Base-by-base conservation (phyloP, 2,329 filamentous ascomycete species). In the Xylariomycetidae sp. region DNA sequence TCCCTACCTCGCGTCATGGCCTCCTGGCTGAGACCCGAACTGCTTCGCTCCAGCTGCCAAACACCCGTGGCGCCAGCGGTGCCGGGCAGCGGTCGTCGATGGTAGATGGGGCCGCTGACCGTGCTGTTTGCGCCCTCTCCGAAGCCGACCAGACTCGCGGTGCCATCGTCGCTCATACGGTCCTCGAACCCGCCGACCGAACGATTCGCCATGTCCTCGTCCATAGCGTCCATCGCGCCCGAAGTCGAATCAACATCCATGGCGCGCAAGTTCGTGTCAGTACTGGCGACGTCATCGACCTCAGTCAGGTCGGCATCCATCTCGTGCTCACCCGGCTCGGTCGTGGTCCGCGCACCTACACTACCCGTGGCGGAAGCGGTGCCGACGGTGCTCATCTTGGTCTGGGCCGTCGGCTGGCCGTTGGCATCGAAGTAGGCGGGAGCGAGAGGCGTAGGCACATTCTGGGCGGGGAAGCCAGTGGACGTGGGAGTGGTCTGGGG, bases 61-160 rank as follows among this genome's bases (percentile, higher is more conserved):
- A 50, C 39, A 4, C 46, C 50, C 5, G 40, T 38, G 6, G 46
- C 46, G 18, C 50, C 53, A 14, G 38, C 54, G 38, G 47, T 60
- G 42, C 53, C 62, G 45, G 65, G 67, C 43, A 60, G 59, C 31
- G 65, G 58, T 29, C 72, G 56, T 39, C 72, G 62, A 56, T 74
- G 66, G 61, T 84, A 73, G 53, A 84, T 83, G 24, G 85, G 85
- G 0, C 87, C 87, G 39, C 80, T 86, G 37, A 89, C 80, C 5
- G 87, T 87, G 57, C 83, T 87, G 47, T 82, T 85, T 8, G 90
- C 89, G 20, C 89, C 90, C 58, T 95, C 89, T 31, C 90, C 90
- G 48, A 95, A 95, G 0, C 84, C 90, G 8, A 95, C 90, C 5
- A 95, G 70, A 42, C 83, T 90, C 3, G 82, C 85, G 32, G 79